These are phyloP conservation scores for Spencermartinsiella europaea DNA, from an alignment of 805 yeast genomes.

Conservation along the genomic window DNA sequence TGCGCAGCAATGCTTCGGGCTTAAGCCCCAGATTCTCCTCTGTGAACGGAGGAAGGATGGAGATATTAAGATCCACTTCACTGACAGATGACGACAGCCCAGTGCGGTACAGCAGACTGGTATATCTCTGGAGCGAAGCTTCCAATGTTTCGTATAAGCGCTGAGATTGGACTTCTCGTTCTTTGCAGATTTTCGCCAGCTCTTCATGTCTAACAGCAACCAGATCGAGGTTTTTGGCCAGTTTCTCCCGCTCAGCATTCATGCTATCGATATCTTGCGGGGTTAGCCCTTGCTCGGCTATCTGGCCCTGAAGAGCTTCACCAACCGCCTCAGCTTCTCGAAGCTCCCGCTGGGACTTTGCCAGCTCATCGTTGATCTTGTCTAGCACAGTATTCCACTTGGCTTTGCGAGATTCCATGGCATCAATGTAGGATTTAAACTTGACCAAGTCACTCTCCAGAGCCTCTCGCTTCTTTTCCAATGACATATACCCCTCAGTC, in stretches of 20 bases:
- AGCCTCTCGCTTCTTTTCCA: conserved; percentile 54
- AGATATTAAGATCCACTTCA: conserved; percentile 36
- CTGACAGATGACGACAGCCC: conserved; percentile 27
- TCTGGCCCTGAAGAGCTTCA: conserved; percentile 39
- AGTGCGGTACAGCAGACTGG: conserved; percentile 47
- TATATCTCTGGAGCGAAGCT: conserved; percentile 50
- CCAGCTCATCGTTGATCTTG: conserved; percentile 54
- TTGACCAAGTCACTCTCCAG: conserved; percentile 65
- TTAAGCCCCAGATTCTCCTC: conserved; percentile 44
- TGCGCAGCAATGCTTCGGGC: conserved; percentile 38
- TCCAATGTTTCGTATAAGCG: conserved; percentile 49
- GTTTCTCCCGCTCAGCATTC: conserved; percentile 54
- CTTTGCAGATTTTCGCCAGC: conserved; percentile 40
- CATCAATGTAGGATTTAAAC: conserved; percentile 64
- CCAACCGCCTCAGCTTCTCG: conserved; percentile 35
- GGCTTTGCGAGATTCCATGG: conserved; percentile 56
- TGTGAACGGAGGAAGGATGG: conserved; percentile 35
- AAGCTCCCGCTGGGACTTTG: conserved; percentile 40
- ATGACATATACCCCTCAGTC: conserved; percentile 43
- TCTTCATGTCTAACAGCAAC: conserved; percentile 43
- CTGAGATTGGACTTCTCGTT: conserved; percentile 47
- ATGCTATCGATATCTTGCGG: conserved; percentile 59
- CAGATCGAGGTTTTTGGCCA: conserved; percentile 50
- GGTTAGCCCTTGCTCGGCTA: conserved; percentile 54
- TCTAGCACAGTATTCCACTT: conserved; percentile 60